Evolutionary conservation across 129 eudicot genomes (phyloP), one percentile per base, ranked within the genome.

Genomic region (Escallonia rubra): DNA sequence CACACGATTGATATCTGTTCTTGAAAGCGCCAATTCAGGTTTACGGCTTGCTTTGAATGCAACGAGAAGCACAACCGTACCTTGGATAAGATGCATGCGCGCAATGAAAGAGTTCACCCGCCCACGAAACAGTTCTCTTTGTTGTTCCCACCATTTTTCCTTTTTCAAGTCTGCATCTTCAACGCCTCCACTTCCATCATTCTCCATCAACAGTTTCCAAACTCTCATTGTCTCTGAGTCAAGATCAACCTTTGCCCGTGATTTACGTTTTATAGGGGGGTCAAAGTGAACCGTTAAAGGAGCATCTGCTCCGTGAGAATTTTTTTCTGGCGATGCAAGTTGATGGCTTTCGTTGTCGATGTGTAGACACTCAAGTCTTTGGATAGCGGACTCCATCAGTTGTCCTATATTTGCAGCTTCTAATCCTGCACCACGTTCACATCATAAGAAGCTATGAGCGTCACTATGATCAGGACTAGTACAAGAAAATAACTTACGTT

Each of bases 71-170:
- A 23, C 34, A 23, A 23, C 1, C 34, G 34, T 83, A 89, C 96
- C 96, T 83, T 69, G 96, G 51, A 81, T 62, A 10, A 16, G 65
- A 73, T 74, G 85, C 83, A 86, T 74, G 58, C 61, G 59, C 7
- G 79, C 76, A 63, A 78, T 68, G 53, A 89, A 86, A 3, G 77
- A 68, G 42, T 68, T 65, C 12, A 81, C 70, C 44, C 87, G 79
- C 38, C 65, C 71, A 43, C 61, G 64, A 63, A 72, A 76, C 40
- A 68, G 34, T 42, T 64, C 43, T 69, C 86, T 86, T 46, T 78
- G 69, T 38, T 54, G 50, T 45, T 81, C 76, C 89, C 87, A 80
- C 81, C 78, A 80, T 70, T 79, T 78, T 65, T 75, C 72, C 64
- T 73, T 75, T 9, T 77, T 76, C 14, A 63, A 43, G 38, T 86